Base-by-base conservation (phyloP, 1,139 yeast species). In the Hemisphaericaspora xylofermentans region DNA sequence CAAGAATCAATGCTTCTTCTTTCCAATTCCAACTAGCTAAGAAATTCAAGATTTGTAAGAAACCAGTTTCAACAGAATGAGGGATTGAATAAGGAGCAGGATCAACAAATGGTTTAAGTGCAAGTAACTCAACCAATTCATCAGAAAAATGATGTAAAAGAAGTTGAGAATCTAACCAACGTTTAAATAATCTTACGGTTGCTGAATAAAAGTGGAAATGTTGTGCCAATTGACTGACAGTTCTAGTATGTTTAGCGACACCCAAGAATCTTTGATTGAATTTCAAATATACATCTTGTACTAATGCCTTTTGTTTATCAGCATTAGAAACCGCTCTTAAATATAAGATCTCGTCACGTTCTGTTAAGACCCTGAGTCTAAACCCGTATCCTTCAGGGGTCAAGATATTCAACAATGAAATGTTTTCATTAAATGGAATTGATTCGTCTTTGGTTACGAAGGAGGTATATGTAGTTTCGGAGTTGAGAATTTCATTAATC, bases 21-120 rank as follows among this genome's bases (percentile, higher is more conserved):
- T 80, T 83, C 98, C 98, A 93, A 60, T 93, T 91, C 98, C 98
- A 94, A 33, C 66, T 66, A 13, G 95, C 76, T 35, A 93, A 63
- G 54, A 84, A 87, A 39, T 77, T 73, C 34, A 94, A 62, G 16
- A 84, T 76, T 45, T 94, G 83, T 46, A 87, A 69, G 56, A 93
- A 88, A 12, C 96, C 98, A 44, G 84, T 76, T 49, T 80, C 83
- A 7, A 84, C 81, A 35, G 94, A 82, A 37, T 84, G 78, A 3
- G 98, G 98, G 2, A 80, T 74, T 1, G 80, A 73, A 61, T 77
- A 89, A 19, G 97, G 96, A 0, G 88, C 82, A 13, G 93, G 84
- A 55, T 89, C 95, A 36, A 88, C 84, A 65, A 93, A 94, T 19
- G 89, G 88, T 52, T 84, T 82, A 47, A 89, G 68, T 1, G 91